phyloP scores from a whole-genome alignment of 1,139 yeast species.

The Geotrichum australiense region DNA sequence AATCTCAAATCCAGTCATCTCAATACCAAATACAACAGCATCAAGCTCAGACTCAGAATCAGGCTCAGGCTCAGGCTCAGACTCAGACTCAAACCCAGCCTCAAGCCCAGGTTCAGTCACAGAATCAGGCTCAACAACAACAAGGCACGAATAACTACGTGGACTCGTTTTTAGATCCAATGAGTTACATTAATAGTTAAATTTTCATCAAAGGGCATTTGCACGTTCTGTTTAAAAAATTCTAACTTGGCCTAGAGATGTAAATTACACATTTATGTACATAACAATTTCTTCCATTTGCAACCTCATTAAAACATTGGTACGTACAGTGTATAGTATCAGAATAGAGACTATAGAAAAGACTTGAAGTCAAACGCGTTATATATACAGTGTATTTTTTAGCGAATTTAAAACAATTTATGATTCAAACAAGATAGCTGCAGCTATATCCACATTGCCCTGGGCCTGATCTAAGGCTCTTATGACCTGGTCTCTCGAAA shows the following conservation, averaged over 20 bases:
- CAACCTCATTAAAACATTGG: background rate
- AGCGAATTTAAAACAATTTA: constrained; percentile 1
- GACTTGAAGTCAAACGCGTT: no score
- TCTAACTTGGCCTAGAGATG: no score
- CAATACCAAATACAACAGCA: background rate
- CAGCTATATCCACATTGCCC: constrained; percentile 83
- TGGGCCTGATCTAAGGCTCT: constrained; percentile 57
- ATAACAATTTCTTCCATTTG: no score
- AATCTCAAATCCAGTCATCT: constrained; percentile 3
- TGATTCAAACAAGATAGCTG: constrained; percentile 56
- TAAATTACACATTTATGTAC: no score
- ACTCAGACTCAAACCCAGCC: constrained; percentile 12
- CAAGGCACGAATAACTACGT: constrained; percentile 19
- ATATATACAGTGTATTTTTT: constrained; percentile 2
- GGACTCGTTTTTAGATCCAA: constrained; percentile 13
- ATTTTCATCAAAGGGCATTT: background rate
- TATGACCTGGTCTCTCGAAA: constrained; percentile 54
- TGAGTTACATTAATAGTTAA: constrained; percentile 14
- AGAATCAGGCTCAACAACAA: constrained; percentile 21
- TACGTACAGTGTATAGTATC: no score
- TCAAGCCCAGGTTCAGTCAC: constrained; percentile 5
- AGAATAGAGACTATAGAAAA: no score
- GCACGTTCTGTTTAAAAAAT: background rate
- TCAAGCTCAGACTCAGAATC: background rate
- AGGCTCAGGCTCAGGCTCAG: constrained; percentile 9